Conservation (phyloP, 345 rosid genomes). For the Chamaenerion angustifolium region DNA sequence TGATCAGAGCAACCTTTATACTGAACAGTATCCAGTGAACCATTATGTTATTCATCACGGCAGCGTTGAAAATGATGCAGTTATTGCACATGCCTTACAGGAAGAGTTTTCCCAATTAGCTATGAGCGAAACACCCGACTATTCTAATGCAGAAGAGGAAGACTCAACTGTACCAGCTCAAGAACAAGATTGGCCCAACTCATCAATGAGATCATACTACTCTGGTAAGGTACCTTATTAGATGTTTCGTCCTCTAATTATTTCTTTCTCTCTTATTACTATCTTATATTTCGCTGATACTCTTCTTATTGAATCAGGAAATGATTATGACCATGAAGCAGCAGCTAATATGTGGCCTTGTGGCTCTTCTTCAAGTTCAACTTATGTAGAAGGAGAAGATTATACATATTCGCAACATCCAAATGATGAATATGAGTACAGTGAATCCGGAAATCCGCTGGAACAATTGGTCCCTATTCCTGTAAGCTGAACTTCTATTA, state of each 20-base stretch:
- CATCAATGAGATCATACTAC: slow-evolving; percentile 22
- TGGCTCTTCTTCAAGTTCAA: slow-evolving; percentile 35
- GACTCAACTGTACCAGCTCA: slow-evolving; percentile 19
- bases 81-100: slow-evolving; percentile 69
- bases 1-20: slow-evolving; percentile 18
- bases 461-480: slow-evolving; percentile 72
- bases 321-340: slow-evolving; percentile 37
- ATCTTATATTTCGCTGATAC: neutral
- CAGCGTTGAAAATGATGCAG: slow-evolving; percentile 72
- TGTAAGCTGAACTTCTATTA: slow-evolving; percentile 24
- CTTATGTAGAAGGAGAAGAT: slow-evolving; percentile 40
- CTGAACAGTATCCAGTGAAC: slow-evolving; percentile 28
- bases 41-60: slow-evolving; percentile 33
- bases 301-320: slow-evolving; percentile 30
- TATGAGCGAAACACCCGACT: slow-evolving; percentile 32
- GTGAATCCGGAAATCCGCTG: slow-evolving; percentile 65
- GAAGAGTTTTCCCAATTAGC: slow-evolving; percentile 75
- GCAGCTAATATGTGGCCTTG: slow-evolving; percentile 31
- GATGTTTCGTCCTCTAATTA: neutral
- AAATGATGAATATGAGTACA: slow-evolving; percentile 37
- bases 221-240: slow-evolving; percentile 26
- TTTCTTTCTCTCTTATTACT: neutral
- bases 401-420: slow-evolving; percentile 47
- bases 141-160: slow-evolving; percentile 21
- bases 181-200: slow-evolving; percentile 33